Base-by-base conservation (phyloP, 1,284 basidiomycete species). In the Gymnopus androsaceus region DNA sequence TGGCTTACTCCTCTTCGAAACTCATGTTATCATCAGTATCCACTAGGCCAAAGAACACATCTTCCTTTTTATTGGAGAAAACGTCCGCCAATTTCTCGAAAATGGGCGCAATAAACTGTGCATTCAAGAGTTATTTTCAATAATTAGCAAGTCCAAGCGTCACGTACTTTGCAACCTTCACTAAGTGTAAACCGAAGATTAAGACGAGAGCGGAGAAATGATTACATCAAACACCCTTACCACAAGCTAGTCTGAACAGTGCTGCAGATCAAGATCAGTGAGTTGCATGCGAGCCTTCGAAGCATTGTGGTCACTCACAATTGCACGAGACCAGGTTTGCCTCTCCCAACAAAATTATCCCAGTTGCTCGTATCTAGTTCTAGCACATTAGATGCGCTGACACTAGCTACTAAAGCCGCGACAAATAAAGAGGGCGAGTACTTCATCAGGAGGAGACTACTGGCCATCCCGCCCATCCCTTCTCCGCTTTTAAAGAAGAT, bases 71-170 rank as follows among this genome's bases (percentile, higher is more conserved):
- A 59, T 88, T 80, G 4, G 82, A 75, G 67, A 88, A 98, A 11
- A 90, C 89, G 66, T 96, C 90, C 34, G 88, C 95, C 17, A 98
- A 83, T 70, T 95, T 81, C 70, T 96, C 95, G 64, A 92, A 98
- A 3, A 76, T 73, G 9, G 95, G 95, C 0, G 92, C 93, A 56
- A 98, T 88, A 75, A 82, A 88, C 90, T 91, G 70, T 62, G 12
- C 6, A 44, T 17, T 51, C 52, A 37, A 44, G 45, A 41, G 34
- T 58, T 34, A 59, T 36, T 55, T 44, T 61, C 15, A 45, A 40
- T 15, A 9, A 27, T n/a, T 23, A n/a, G 3, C 15, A 17, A 25
- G 25, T 51, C 48, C 33, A 37, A 51, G 27, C 14, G 44, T 17
- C 25, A 63, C 68, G 58, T 66, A 87, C 89, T 72, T 92, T 92